These are phyloP conservation scores for Hyaloscypha hepaticicola DNA, from an alignment of 495 filamentous ascomycete species.

Conservation along the genomic window DNA sequence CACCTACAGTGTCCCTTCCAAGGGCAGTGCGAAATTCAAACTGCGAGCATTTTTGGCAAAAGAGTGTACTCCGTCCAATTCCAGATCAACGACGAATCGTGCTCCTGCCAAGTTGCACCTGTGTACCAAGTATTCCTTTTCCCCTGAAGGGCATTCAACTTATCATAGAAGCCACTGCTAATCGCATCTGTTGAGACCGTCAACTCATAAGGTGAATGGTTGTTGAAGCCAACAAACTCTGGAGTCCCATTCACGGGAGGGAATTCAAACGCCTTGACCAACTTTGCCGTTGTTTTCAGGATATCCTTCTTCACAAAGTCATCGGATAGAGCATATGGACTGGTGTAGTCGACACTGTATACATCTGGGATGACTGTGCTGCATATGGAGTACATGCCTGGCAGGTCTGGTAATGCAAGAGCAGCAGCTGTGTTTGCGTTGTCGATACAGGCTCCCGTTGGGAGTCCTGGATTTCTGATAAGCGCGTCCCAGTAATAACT, in stretches of 20 bases:
- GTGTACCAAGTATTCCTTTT: constrained; percentile 51
- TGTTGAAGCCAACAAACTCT: constrained; percentile 35
- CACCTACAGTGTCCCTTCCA: too few relatives aligned
- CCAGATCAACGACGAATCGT: constrained; percentile 43
- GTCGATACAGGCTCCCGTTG: constrained; percentile 18
- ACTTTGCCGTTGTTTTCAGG: not conserved
- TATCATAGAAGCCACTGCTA: constrained; percentile 46
- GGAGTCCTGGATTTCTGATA: constrained; percentile 13
- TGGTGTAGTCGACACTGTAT: not conserved
- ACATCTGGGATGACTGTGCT: not conserved
- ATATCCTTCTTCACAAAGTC: constrained; percentile 2
- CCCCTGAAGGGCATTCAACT: constrained; percentile 52
- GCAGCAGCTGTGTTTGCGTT: constrained; percentile 35
- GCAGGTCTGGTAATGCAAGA: not conserved
- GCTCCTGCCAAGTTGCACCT: constrained; percentile 41
- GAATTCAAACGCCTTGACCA: not conserved
- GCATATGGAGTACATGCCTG: not conserved
- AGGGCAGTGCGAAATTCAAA: not conserved
- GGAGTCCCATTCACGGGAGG: constrained; percentile 5
- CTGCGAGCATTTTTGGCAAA: constrained; percentile 18
- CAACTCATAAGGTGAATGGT: constrained; percentile 41
- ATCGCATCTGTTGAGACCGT: constrained; percentile 40
- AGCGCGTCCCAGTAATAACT: constrained; percentile 44
- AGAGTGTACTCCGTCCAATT: constrained; percentile 36
- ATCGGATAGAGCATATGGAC: not conserved